Evolutionary conservation across 768 basidiomycete species (phyloP).

Genomic region (Collybia sordida): DNA sequence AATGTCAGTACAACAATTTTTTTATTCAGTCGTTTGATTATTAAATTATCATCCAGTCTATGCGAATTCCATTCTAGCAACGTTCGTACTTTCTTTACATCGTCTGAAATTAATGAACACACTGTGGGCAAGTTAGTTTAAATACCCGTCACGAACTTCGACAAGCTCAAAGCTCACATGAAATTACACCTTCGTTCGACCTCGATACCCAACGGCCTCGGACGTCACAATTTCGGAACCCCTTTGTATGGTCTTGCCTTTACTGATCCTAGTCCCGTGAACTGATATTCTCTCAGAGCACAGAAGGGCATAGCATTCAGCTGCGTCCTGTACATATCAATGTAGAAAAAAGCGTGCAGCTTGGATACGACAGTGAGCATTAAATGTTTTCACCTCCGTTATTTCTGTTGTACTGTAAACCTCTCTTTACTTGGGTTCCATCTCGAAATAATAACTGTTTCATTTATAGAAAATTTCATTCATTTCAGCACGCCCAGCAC

Average conservation of each 20-base stretch:
- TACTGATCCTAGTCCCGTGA: neutral
- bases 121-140: conserved; percentile 5
- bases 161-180: conserved; percentile 4
- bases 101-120: neutral
- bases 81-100: conserved; percentile 16
- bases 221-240: neutral
- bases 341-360: conserved; percentile 17
- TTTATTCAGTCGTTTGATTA: neutral
- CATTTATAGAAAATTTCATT: too few relatives aligned
- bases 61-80: conserved; percentile 43
- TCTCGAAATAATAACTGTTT: too few relatives aligned
- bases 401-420: too few relatives aligned
- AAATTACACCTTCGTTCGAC: neutral
- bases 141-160: conserved; percentile 22
- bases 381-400: too few relatives aligned
- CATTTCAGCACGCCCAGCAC: too few relatives aligned
- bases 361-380: too few relatives aligned
- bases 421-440: too few relatives aligned
- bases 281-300: neutral
- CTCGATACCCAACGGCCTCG: neutral
- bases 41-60: conserved; percentile 34
- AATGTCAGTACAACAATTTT: conserved; percentile 22
- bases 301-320: conserved; percentile 1
- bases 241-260: conserved; percentile 1
- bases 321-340: conserved; percentile 16